Evolutionary conservation across 768 basidiomycete species (phyloP).

Genomic region (Mycena sanguinolenta): DNA sequence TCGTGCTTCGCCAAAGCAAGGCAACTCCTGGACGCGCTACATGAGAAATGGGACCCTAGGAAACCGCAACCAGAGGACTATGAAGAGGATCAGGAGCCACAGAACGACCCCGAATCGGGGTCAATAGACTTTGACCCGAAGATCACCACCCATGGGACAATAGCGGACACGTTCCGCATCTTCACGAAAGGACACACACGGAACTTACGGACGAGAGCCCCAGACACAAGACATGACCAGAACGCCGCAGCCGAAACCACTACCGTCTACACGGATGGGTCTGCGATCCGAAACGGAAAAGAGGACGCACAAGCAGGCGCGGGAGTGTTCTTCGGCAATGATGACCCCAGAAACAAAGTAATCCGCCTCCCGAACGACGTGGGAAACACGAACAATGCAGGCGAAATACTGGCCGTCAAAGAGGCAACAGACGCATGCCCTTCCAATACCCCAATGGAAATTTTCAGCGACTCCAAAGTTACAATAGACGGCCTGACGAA

Average conservation of each 20-base stretch:
- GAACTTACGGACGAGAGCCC: background rate
- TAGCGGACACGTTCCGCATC: background rate
- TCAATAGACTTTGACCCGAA: background rate
- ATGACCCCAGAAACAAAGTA: background rate
- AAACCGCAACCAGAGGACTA: background rate
- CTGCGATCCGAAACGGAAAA: background rate
- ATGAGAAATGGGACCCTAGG: too few species aligned
- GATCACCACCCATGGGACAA: background rate
- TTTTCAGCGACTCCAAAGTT: background rate
- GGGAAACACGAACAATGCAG: background rate
- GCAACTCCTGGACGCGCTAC: background rate
- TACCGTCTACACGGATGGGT: background rate
- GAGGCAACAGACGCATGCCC: background rate
- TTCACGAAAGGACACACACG: background rate
- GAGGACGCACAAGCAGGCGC: background rate
- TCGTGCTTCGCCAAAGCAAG: background rate
- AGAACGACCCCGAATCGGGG: background rate
- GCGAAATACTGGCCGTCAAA: background rate
- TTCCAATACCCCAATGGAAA: background rate
- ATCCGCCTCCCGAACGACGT: too few species aligned
- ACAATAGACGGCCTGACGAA: background rate
- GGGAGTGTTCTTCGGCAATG: background rate
- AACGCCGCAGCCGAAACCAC: background rate
- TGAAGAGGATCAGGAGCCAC: background rate
- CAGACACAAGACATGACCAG: background rate